phyloP scores from a whole-genome alignment of 1,284 basidiomycete genomes.

The Tylopilus sp. region DNA sequence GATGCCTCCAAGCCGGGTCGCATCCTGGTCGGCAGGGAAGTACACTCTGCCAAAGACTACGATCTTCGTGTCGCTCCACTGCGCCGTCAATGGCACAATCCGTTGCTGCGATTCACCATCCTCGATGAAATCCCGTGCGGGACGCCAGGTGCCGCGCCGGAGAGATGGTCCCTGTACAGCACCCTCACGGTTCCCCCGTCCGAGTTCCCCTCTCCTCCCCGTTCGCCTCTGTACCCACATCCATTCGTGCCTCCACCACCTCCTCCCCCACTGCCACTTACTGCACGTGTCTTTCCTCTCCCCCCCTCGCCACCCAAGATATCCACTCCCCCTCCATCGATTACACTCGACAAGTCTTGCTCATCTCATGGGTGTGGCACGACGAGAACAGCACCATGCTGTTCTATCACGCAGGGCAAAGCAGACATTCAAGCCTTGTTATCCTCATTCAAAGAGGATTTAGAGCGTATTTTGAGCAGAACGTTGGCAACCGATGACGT shows the following conservation, averaged over 20 bases:
- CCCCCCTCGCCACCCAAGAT: background rate
- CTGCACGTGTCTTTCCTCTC: background rate
- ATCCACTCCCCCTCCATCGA: conserved; percentile 29
- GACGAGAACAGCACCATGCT: conserved; percentile 35
- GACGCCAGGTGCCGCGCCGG: conserved; percentile 21
- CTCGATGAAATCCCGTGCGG: conserved; percentile 47
- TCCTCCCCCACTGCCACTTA: background rate
- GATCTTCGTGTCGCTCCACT: conserved; percentile 45
- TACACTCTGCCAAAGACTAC: conserved; percentile 56
- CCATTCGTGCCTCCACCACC: conserved; percentile 9
- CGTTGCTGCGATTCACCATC: conserved; percentile 59
- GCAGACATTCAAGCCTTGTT: conserved; percentile 52
- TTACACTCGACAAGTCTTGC: conserved; percentile 12
- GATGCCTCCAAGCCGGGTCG: conserved; percentile 45
- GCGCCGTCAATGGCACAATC: conserved; percentile 49
- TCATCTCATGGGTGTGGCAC: background rate
- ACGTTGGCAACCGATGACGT: conserved; percentile 40
- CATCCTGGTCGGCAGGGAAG: conserved; percentile 58
- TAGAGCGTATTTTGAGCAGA: conserved; percentile 47
- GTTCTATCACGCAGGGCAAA: conserved; percentile 49
- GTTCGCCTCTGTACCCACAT: background rate
- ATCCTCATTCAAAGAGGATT: conserved; percentile 54
- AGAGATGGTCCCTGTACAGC: conserved; percentile 7
- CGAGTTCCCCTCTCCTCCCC: conserved; percentile 6
- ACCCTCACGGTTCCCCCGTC: background rate